Evolutionary conservation across 2,329 filamentous ascomycete species (phyloP).

Genomic region (Alternaria panax): DNA sequence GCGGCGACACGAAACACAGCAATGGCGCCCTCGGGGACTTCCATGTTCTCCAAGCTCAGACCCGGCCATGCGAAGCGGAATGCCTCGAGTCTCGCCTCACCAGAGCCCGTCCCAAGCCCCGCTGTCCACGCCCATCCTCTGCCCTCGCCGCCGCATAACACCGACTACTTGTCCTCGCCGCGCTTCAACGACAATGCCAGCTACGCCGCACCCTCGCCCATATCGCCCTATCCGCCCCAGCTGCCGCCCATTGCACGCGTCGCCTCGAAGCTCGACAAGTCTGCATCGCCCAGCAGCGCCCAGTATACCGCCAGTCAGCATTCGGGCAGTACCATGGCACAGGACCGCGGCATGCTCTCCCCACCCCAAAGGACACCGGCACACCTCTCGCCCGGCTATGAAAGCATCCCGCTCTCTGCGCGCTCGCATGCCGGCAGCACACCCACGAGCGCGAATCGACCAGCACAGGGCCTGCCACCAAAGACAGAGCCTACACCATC

Average conservation of each 20-base stretch:
- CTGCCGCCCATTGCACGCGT: constrained; percentile 52
- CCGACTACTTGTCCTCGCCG: constrained; percentile 43
- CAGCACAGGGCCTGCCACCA: constrained; percentile 35
- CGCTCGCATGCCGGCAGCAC: constrained; percentile 26
- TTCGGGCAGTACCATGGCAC: constrained; percentile 14
- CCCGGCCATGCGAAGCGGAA: constrained; percentile 50
- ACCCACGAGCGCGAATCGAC: constrained; percentile 43
- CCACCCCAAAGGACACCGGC: constrained; percentile 27
- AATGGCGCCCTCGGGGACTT: constrained; percentile 51
- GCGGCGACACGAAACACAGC: constrained; percentile 20
- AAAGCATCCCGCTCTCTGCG: constrained; percentile 27
- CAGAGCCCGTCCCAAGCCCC: constrained; percentile 41
- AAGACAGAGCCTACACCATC: constrained; percentile 27
- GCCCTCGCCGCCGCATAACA: constrained; percentile 38
- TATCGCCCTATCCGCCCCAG: constrained; percentile 49
- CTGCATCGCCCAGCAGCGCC: constrained; percentile 21
- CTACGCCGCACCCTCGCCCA: constrained; percentile 43
- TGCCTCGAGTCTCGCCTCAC: constrained; percentile 45
- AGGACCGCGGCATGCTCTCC: constrained; percentile 29
- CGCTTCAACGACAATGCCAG: constrained; percentile 41
- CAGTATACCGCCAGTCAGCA: constrained; percentile 20
- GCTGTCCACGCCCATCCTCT: constrained; percentile 33
- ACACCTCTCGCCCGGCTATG: constrained; percentile 30
- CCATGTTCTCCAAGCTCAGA: constrained; percentile 52
- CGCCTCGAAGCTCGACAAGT: constrained; percentile 42